Conservation (phyloP, 257 asterid genomes). For the Coffea eugenioides region DNA sequence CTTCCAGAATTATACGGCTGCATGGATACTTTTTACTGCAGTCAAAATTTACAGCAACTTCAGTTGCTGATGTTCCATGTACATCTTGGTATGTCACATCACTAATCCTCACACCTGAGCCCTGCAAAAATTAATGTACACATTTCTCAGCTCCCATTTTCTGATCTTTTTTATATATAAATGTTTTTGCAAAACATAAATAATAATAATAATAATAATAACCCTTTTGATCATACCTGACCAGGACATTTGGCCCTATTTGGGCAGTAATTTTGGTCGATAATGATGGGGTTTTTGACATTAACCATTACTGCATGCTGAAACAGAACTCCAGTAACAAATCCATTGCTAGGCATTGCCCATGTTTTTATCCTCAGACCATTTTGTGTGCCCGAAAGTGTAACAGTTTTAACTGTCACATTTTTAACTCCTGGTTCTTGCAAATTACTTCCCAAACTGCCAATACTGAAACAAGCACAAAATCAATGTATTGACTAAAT, state of each 20-base stretch:
- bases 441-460: conserved; percentile 51
- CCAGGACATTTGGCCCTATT: conserved; percentile 39
- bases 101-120: conserved; percentile 53
- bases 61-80: conserved; percentile 61
- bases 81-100: conserved; percentile 48
- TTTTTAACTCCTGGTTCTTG: conserved; percentile 56
- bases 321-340: conserved; percentile 40
- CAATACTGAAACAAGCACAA: conserved; percentile 38
- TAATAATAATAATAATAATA: too few species aligned
- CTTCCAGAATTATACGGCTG: conserved; percentile 33
- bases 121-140: conserved; percentile 17
- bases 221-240: conserved; percentile 30
- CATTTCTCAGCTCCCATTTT: too few species aligned
- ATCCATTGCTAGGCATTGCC: conserved; percentile 66
- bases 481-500: neutral
- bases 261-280: conserved; percentile 73
- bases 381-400: conserved; percentile 43
- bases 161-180: too few species aligned
- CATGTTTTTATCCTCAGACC: conserved; percentile 61
- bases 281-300: conserved; percentile 61
- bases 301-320: conserved; percentile 49
- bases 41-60: conserved; percentile 56
- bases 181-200: too few species aligned
- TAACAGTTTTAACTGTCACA: conserved; percentile 44
- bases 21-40: conserved; percentile 64